Conservation (phyloP, 495 filamentous ascomycete genomes). For the Hypoxylon lienhwacheense region DNA sequence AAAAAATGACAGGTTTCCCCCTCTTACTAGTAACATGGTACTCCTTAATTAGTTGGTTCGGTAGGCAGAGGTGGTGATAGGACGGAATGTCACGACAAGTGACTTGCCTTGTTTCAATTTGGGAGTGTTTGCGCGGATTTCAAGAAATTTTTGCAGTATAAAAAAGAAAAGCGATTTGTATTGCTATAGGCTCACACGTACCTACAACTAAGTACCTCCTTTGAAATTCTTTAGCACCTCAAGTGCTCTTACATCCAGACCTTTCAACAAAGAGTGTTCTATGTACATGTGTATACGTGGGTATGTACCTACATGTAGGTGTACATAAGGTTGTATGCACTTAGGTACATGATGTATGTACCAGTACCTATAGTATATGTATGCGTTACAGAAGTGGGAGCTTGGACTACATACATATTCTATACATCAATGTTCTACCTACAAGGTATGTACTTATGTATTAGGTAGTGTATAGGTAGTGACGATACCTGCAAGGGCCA, state of each 20-base stretch:
- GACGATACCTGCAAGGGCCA: slow-evolving; percentile 18
- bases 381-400: neutral
- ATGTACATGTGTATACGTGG: too few relatives aligned
- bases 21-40: slow-evolving; percentile 24
- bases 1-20: slow-evolving; percentile 20
- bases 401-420: slow-evolving; percentile 13
- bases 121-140: slow-evolving; percentile 30
- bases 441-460: neutral
- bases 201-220: too few relatives aligned
- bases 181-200: slow-evolving; percentile 6
- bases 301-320: neutral
- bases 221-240: too few relatives aligned
- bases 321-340: neutral
- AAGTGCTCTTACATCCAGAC: too few relatives aligned
- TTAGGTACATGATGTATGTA: neutral
- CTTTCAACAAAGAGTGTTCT: too few relatives aligned
- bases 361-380: too few relatives aligned
- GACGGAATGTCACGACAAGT: slow-evolving; percentile 16
- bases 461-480: too few relatives aligned
- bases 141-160: slow-evolving; percentile 34
- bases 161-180: too few relatives aligned
- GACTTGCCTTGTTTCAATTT: slow-evolving; percentile 12
- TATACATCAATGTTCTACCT: neutral
- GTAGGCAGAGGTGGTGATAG: slow-evolving; percentile 15
- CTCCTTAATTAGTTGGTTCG: slow-evolving; percentile 31